Evolutionary conservation across 2,329 filamentous ascomycete species (phyloP), one percentile per base, ranked within the genome.

Genomic region (Phialophora macrospora): DNA sequence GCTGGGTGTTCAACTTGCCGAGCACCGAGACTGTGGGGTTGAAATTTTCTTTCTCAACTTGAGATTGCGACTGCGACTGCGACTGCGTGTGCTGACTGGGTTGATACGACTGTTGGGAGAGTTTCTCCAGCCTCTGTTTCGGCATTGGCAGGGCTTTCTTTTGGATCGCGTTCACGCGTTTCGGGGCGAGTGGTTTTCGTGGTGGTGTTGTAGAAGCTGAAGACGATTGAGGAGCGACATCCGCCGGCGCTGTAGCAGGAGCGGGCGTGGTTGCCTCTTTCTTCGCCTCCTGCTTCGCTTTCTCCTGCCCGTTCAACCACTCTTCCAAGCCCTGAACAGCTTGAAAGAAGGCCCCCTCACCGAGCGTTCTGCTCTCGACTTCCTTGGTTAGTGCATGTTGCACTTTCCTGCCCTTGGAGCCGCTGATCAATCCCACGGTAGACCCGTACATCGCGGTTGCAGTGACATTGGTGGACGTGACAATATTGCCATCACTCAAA

Each of bases 251-350:
- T 41, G 28, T 12, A 22, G 52, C 59, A 12, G 55, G 48, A 17
- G 55, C 54, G 46, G 34, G 24, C 48, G 22, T 22, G 8, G 11
- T 34, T 58, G 28, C 44, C 20, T 54, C 46, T 54, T 55, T 48
- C 32, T 62, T 55, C n/a, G 14, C 56, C 22, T 60, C 66, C 20
- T 66, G 54, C 52, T 55, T 68, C 41, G 62, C 44, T 38, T 38
- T 59, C 32, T 67, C 48, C 60, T 73, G 71, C 5, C 14, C 57
- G 28, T 57, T 55, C 12, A 71, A 20, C 71, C 71, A 73, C 30
- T 68, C 64, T 52, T 71, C 59, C 49, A 73, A 71, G 11, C 70
- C 71, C 20, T 69, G 68, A 24, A 73, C 62, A 9, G 71, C 69
- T 38, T 61, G 66, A 30, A 71, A 49, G 60, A 67, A 73, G 11